Base-by-base conservation (phyloP, 2,329 filamentous ascomycete genomes). In the Fusarium citri region DNA sequence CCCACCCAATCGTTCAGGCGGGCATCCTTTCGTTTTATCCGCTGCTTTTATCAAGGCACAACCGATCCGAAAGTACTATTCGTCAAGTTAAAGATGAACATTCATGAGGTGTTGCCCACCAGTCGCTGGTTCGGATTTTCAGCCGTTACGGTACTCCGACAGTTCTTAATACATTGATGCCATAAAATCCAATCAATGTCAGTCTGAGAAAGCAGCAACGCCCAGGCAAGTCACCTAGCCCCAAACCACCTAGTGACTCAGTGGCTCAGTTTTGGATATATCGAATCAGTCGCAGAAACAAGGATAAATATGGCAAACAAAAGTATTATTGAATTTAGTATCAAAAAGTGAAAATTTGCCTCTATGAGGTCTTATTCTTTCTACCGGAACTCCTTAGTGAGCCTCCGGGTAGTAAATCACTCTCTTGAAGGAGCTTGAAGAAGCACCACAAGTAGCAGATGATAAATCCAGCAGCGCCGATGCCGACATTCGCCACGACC, bases 361-460 rank as follows among this genome's bases (percentile, higher is more conserved):
- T 59, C 46, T 71, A 76, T 53, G 55, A 64, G 12, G 67, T 62
- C 65, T 76, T 76, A 26, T 68, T 62, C 63, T 75, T 76, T 67
- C 85, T 84, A 55, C 74, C 78, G 63, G 74, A 20, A 41, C 42
- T 73, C 80, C 80, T 43, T 54, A 41, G 26, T 40, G 45, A 51
- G 31, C 56, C 71, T 53, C 69, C 72, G 37, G 75, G 79, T 8
- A 88, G 61, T 45, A 88, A 73, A 45, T 87, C 86, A 76, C 89
- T 91, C 73, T 91, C 88, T 20, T 82, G 77, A 4, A 88, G 74
- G 55, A 93, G 77, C 58, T 88, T 91, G 86, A 89, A 91, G 66
- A 96, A 80, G 79, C 94, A 98, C 96, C 96, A 99, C 10, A 96
- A 76, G 78, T 98, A 98, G 79, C 94, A 97, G 34, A 97, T 81